These are phyloP conservation scores for Wickerhamiella lipophila DNA, from an alignment of 805 yeast species.

Conservation along the genomic window DNA sequence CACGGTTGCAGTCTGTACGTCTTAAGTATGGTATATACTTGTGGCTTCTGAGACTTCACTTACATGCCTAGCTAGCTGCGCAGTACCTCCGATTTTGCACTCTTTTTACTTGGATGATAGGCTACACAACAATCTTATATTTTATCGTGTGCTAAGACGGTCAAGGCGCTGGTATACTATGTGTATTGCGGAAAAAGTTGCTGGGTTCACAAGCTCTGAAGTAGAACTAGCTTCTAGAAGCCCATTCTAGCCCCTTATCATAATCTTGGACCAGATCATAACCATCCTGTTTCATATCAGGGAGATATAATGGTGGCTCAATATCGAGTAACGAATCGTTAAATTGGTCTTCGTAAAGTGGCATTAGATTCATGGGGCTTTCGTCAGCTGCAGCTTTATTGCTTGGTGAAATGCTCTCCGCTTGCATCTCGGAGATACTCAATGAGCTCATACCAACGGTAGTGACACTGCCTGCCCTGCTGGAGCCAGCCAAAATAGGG, in stretches of 20 bases:
- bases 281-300: constrained; percentile 3
- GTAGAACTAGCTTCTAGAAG: too few species aligned
- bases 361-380: constrained; percentile 1
- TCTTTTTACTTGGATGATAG: too few species aligned
- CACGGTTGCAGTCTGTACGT: too few species aligned
- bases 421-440: not conserved
- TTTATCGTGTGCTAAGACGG: too few species aligned
- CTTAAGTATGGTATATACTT: too few species aligned
- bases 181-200: too few species aligned
- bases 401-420: not conserved
- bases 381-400: not conserved
- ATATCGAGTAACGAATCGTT: constrained; percentile 8
- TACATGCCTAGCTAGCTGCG: too few species aligned
- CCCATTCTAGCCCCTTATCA: constrained; percentile 6
- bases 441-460: not conserved
- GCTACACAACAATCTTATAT: too few species aligned
- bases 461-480: not conserved
- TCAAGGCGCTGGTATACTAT: too few species aligned
- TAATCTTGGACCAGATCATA: not conserved
- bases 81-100: too few species aligned
- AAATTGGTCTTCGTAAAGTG: constrained; percentile 8
- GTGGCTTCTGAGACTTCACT: too few species aligned
- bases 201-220: too few species aligned
- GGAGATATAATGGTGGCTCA: constrained; percentile 9
- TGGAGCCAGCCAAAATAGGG: not conserved